Base-by-base conservation (phyloP, 1,284 basidiomycete genomes). In the Ganoderma lingzhi region DNA sequence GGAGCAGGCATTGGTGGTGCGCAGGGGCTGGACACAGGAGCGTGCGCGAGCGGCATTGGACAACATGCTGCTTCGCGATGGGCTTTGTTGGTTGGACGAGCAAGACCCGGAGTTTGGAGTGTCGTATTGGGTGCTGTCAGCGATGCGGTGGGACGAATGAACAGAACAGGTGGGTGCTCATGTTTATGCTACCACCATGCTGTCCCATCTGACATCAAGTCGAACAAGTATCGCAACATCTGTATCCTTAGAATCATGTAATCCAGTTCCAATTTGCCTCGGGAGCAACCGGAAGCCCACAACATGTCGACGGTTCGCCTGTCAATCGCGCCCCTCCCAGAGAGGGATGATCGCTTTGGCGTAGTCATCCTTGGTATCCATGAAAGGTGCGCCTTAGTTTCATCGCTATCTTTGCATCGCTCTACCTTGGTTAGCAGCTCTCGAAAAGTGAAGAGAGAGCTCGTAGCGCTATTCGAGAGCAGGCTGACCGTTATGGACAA, bases 41-140 rank as follows among this genome's bases (percentile, higher is more conserved):
- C 85, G 97, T 37, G 92, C 95, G 0, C 84, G 86, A 48, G 87
- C 90, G 5, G 96, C 93, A 2, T 80, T 99, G 75, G 92, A 96
- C 71, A 96, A 97, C 74, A 96, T 97, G 89, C 86, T 96, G 15
- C 85, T 96, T 74, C 85, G 93, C 42, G 96, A 99, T 74, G 97
- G 96, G 0, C 84, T 98, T 55, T 96, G 96, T 65, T 99, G 97
- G 97, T 79, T 99, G 42, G 97, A 99, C 78, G 91, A 94, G 53
- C 95, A 96, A 80, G 93, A 93, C 70, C 88, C 90, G 71, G 77
- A 78, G 32, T 82, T 82, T 45, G 89, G 90, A 17, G 84, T 85
- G 64, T 87, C 90, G 39, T 96, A 94, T 77, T 96, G 94, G 93
- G 84, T 96, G 30, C 90, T 91, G 2, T 93, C 92, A n/a, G 91